phyloP scores from a whole-genome alignment of 176 grass and related monocot genomes.

The Zizania latifolia region DNA sequence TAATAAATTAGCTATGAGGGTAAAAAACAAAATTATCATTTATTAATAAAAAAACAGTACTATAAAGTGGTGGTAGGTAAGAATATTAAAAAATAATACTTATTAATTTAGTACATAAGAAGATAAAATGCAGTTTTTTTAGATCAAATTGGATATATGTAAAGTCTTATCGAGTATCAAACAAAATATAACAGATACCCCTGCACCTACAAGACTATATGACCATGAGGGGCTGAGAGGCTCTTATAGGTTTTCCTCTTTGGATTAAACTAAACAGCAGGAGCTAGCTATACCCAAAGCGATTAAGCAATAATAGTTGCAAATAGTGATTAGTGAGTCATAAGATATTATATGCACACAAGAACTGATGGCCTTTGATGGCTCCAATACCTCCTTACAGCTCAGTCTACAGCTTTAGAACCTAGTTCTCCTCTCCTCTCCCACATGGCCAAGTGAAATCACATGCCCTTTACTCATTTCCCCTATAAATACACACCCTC shows the following conservation, averaged over 20 bases:
- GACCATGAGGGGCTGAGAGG: background rate
- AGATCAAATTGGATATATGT: no score
- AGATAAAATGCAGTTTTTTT: no score
- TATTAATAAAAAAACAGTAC: no score
- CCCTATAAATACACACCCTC: conserved; percentile 26
- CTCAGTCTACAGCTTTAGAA: conserved; percentile 44
- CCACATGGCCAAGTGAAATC: conserved; percentile 42
- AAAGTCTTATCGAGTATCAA: no score
- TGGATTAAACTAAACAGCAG: conserved; percentile 40
- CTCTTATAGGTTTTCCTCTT: conserved; percentile 29
- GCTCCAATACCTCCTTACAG: conserved; percentile 40
- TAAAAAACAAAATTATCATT: no score
- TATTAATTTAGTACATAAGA: no score
- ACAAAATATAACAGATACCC: background rate
- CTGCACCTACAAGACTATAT: background rate
- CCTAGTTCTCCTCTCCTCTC: conserved; percentile 33
- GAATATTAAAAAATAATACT: no score
- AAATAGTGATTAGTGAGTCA: no score
- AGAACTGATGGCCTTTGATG: conserved; percentile 19
- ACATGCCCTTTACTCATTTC: background rate
- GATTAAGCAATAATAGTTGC: conserved; percentile 28
- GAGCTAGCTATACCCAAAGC: conserved; percentile 11
- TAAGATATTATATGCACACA: conserved; percentile 31
- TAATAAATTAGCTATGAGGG: no score
- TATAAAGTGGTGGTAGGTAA: no score